These are phyloP conservation scores for Malus asiatica DNA, from an alignment of 306 rosid species.

Conservation along the genomic window DNA sequence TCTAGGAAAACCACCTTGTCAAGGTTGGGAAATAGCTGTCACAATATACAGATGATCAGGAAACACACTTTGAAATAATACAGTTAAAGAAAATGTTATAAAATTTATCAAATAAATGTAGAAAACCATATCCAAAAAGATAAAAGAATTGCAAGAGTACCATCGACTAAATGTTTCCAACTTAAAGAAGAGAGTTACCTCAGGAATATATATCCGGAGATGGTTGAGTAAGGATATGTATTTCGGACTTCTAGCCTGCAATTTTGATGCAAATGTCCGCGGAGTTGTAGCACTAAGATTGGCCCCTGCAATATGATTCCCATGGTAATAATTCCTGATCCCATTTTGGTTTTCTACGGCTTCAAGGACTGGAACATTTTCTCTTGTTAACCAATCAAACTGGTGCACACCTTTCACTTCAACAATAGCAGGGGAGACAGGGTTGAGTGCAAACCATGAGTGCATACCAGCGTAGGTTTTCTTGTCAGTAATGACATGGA, in stretches of 20 bases:
- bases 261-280: slow-evolving; percentile 61
- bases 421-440: slow-evolving; percentile 82
- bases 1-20: slow-evolving; percentile 91
- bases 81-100: neutral
- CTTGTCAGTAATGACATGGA: slow-evolving; percentile 96
- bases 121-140: neutral
- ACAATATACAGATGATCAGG: slow-evolving; percentile 27
- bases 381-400: slow-evolving; percentile 98
- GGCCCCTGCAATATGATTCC: slow-evolving; percentile 63
- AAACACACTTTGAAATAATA: neutral
- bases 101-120: neutral
- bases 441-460: slow-evolving; percentile 97
- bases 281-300: slow-evolving; percentile 73
- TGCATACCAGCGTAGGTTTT: slow-evolving; percentile 98
- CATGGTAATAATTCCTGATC: slow-evolving; percentile 88
- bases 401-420: slow-evolving; percentile 97
- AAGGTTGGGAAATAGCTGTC: slow-evolving; percentile 89
- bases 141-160: neutral
- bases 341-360: slow-evolving; percentile 90
- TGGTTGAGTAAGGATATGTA: slow-evolving; percentile 96
- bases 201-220: slow-evolving; percentile 91
- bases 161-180: neutral
- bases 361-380: slow-evolving; percentile 97
- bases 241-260: slow-evolving; percentile 97
- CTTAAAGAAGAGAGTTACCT: slow-evolving; percentile 45